Evolutionary conservation across 2,329 filamentous ascomycete species (phyloP).

Genomic region (Sclerotinia borealis): DNA sequence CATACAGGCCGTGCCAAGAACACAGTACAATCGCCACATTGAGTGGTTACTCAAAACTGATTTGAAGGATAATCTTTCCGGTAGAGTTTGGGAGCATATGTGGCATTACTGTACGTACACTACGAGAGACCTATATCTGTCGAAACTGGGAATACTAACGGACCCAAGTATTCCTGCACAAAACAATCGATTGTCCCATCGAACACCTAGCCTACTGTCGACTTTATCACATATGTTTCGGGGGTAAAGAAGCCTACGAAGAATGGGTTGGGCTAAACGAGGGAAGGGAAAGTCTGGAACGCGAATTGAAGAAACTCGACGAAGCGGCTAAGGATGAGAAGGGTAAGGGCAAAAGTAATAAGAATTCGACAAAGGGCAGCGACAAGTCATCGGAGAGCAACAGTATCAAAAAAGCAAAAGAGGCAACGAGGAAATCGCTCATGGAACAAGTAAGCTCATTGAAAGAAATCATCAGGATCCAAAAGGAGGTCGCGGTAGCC

Average conservation of each 20-base stretch:
- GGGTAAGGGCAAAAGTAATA: not conserved
- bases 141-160: not conserved
- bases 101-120: conserved; percentile 44
- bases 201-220: conserved; percentile 26
- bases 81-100: conserved; percentile 56
- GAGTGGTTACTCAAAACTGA: conserved; percentile 53
- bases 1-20: conserved; percentile 42
- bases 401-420: not conserved
- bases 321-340: not conserved
- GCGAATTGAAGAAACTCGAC: not conserved
- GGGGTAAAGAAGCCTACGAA: conserved; percentile 21
- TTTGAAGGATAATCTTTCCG: conserved; percentile 47
- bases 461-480: not conserved
- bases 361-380: not conserved
- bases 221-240: conserved; percentile 27
- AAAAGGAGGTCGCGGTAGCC: not conserved
- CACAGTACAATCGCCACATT: conserved; percentile 27
- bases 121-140: not conserved
- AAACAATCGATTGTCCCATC: conserved; percentile 22
- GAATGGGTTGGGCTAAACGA: not conserved
- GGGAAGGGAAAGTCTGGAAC: not conserved
- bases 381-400: not conserved
- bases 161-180: conserved; percentile 17
- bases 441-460: not conserved
- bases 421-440: not conserved